Evolutionary conservation across 805 yeast genomes (phyloP), one percentile per base, ranked within the genome.

Genomic region (Saturnispora gosingensis): DNA sequence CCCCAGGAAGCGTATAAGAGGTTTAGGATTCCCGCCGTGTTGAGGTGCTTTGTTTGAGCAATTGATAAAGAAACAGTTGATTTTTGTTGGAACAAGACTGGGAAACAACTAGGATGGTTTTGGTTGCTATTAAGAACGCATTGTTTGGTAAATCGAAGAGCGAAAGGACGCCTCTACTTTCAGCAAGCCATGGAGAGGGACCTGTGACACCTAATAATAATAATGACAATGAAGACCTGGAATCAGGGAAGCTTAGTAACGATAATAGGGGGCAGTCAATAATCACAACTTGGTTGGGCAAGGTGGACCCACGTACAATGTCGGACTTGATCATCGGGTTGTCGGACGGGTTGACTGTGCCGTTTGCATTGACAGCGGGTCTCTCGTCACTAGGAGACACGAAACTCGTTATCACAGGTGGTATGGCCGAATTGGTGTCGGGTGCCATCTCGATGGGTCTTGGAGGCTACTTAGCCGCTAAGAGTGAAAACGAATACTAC

Each of bases 361-460:
- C 99, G n/a, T 91, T 91, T 74, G 99, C 99, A 2, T 76, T 93
- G 59, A 93, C 98, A 1, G 98, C 99, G 0, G 99, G 98, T 46
- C 76, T 91, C 51, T 85, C 96, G 1, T 83, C 95, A 1, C 76
- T 91, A 49, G 99, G 99, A 49, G 86, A 88, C 66, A 73, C 96
- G 16, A 85, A 80, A 66, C 77, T 91, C 56, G 99, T 91, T 48
- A 89, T 91, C 55, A 89, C 98, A 27, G 99, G 98, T 75, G 99
- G 98, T 24, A 80, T 91, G 77, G 98, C 98, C 9, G 99, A 91
- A 72, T 79, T 91, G 59, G 95, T 91, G 3, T 86, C 96, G 5
- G 99, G 99, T 46, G 95, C 98, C 44, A 90, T 91, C 49, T 85
- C 96, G 28, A 91, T 91, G 99, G 98, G 99, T 8, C 78, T 91